Evolutionary conservation across 176 grass and related monocot genomes (phyloP), one percentile per base, ranked within the genome.

Genomic region (Hsuehochloa calcarea): DNA sequence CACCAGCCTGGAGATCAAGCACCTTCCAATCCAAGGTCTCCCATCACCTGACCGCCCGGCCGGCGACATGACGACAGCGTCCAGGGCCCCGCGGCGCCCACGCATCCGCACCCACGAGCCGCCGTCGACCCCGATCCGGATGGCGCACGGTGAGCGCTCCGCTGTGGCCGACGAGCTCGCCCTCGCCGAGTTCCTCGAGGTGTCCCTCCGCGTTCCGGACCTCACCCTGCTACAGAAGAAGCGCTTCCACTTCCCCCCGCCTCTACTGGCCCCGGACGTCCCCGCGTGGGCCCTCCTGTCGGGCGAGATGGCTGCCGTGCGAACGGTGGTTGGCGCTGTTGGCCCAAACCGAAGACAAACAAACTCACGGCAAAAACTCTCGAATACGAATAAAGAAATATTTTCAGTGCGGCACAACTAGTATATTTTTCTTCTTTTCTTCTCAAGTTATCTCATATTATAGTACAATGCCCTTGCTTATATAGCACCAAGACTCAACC

Each of bases 71-170:
- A 87, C 86, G 79, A 86, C 86, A 81, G 91, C 84, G 68, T 83
- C 90, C 25, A 87, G 77, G 81, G 62, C 61, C 19, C 77, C 85
- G n/a, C 79, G 64, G 14, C 82, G 84, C 0, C 55, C 55, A 0
- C 82, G 87, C 69, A 75, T 83, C 52, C 71, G 76, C 5, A 14
- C 82, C n/a, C 87, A 80, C 9, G 87, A 80, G 35, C 93, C 88
- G 2, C 91, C 89, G 13, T 93, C 93, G 0, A 90, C 91, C 25
- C 96, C 93, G 83, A 95, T 98, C 83, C 74, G 83, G 14, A 98
- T 83, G 34, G 93, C 72, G 17, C 94, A 80, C 38, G 93, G 96
- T 4, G 45, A 22, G 17, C 89, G 91, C n/a, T 89, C 93, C 46
- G 89, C 93, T 10, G 91, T 91, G 20, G 82, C 92, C n/a, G 77